Base-by-base conservation (phyloP, 2,329 filamentous ascomycete species). In the Exophiala viscosa region DNA sequence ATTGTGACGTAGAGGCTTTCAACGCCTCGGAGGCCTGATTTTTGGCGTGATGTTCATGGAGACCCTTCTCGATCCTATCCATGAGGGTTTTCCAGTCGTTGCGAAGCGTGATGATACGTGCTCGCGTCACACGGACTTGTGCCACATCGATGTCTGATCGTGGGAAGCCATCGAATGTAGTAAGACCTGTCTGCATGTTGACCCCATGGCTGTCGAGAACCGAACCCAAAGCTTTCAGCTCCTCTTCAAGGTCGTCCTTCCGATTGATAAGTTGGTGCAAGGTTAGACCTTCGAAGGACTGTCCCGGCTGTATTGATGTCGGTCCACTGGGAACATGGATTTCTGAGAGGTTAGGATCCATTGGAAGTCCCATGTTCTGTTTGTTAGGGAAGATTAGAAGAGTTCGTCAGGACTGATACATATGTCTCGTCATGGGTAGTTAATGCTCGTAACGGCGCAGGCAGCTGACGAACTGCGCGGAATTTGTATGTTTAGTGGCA, bases 81-180 rank as follows among this genome's bases (percentile, higher is more conserved):
- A 97, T 96, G 39, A 96, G 73, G 35, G 85, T 83, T 68, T 95
- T 96, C 74, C 96, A 92, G 70, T 99, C 93, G 67, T 96, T 97
- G 60, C 88, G 85, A 35, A 97, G 78, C 61, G 85, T 79, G 61
- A 97, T 93, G 62, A 99, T 96, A 55, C 88, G 85, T 23, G 91
- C 82, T 70, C 93, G 81, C 34, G 91, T 96, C n/a, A 90, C 96
- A 57, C 93, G 88, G 67, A 99, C 89, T 73, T 96, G 92, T 20
- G 93, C 87, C 58, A 99, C 87, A 69, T 99, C 93, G 59, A 99
- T 85, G 70, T 99, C 93, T 64, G 88, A 86, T 67, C 93, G 83
- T 31, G 93, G 93, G 68, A 89, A 99, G 43, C 93, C 93, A 71
- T 97, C 93, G 56, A 84, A 82, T 11, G 92, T 96, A 18, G 90